Base-by-base conservation (phyloP, 2,329 filamentous ascomycete genomes). In the Diaporthe citri region DNA sequence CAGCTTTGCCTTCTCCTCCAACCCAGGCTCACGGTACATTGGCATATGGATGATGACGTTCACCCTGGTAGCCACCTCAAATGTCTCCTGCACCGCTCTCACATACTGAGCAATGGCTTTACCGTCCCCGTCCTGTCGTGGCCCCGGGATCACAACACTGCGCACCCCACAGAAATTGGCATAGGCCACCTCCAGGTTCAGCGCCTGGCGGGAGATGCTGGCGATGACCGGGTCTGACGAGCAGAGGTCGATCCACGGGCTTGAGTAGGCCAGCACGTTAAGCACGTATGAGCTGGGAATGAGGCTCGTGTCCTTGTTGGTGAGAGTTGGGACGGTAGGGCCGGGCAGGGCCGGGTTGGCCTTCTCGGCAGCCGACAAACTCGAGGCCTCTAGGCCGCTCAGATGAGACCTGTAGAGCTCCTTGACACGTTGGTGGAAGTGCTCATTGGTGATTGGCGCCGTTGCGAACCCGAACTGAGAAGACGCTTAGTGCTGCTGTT, bases 121-220 rank as follows among this genome's bases (percentile, higher is more conserved):
- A 78, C 87, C 85, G 64, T 85, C 86, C 20, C 85, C 83, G 76
- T 87, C 82, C 73, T 87, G 88, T 77, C 90, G 90, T 4, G 97
- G 97, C 0, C 95, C 95, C 2, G 93, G 92, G 41, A 99, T 88
- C 69, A 98, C 87, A 75, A 98, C 88, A 83, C 94, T 97, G 73
- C 92, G 92, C 64, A 97, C 90, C 48, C 97, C 97, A 81, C 95
- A 98, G 85, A 98, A 99, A 77, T 95, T 96, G 77, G 97, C 97
- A 85, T 98, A 99, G 66, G 95, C 94, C 64, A 98, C 90, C 82
- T 99, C 97, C 52, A 98, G 89, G 82, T 95, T 95, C 77, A 99
- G 87, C 9, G 97, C 94, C 84, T 98, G 96, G 59, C 94, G 92
- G 48, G 96, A 98, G 75, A 98, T 89, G 82, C 94, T 94, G 10